Conservation (phyloP, 2,329 filamentous ascomycete genomes). For the Penicillium hesseltinei region DNA sequence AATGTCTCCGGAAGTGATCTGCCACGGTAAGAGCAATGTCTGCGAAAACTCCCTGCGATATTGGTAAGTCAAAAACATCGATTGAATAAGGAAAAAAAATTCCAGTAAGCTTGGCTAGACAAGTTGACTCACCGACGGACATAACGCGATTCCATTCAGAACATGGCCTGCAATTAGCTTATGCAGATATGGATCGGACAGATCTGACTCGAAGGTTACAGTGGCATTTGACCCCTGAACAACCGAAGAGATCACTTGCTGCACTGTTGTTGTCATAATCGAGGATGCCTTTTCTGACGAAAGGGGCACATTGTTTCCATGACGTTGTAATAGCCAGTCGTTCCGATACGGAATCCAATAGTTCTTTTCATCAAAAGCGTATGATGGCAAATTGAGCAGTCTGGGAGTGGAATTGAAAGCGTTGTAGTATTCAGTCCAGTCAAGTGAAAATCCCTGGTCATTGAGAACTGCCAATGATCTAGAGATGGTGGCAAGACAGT, state of each 20-base stretch:
- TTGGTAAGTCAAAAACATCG: not conserved
- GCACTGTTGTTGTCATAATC: not conserved
- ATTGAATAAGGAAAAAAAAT: not conserved
- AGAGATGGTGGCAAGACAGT: not conserved
- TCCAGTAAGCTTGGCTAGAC: not conserved
- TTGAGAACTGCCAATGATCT: not conserved
- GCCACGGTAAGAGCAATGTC: not conserved
- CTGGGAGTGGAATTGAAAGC: not conserved
- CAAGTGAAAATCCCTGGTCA: not conserved
- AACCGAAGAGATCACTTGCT: not conserved
- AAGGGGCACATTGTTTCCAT: not conserved
- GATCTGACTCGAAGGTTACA: not conserved
- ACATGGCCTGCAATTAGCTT: not conserved
- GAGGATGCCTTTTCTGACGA: not conserved
- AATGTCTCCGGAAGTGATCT: not conserved
- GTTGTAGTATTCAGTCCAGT: not conserved
- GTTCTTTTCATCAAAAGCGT: not conserved
- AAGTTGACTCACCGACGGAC: not conserved
- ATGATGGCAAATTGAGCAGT: not conserved
- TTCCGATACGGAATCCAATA: not conserved
- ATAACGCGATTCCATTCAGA: not conserved
- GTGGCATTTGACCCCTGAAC: not conserved
- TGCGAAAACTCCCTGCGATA: not conserved
- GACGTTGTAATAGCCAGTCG: not conserved
- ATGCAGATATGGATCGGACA: not conserved